Base-by-base conservation (phyloP, 257 asterid species). In the Verbena officinalis region DNA sequence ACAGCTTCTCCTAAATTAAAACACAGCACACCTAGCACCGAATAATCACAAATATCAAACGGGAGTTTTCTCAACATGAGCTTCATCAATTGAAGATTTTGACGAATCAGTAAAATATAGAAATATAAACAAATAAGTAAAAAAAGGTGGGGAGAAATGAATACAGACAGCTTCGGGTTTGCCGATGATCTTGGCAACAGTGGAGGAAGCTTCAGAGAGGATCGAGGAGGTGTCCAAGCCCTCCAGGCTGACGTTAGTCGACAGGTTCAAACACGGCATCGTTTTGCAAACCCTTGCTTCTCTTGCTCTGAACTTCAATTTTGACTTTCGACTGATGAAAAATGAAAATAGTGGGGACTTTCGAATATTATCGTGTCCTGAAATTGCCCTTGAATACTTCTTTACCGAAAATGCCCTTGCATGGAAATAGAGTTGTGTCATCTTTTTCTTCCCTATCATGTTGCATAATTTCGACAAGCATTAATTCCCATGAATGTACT, bases 191-290 rank as follows among this genome's bases (percentile, higher is more conserved):
- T 87, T 82, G 69, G 98, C 96, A n/a, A 92, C 96, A 36, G 86
- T 33, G 52, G 97, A 85, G 61, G 98, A 75, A 31, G 95, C 94
- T 79, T 93, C 97, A 3, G 96, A 81, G 79, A 93, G 96, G 65
- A 93, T 73, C 66, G 92, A 62, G 67, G 97, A 93, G 67, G 95
- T 79, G 64, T 92, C 97, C 0, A 84, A 78, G 67, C 90, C 94
- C 27, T 92, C 97, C 51, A 92, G 83, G 83, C 79, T 85, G n/a
- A 92, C 96, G 81, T 89, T 89, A 0, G 97, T 89, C 14, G 98
- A 92, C 43, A 92, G 76, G 80, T 87, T 87, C 74, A 92, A 75
- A 74, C 97, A 92, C 86, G 98, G 98, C 98, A 92, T 92, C 77
- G 82, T 85, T 67, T 51, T 5, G 5, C 17, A 55, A 14, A 11